Percentiles rank a stretch among this genome's conserved stretches.
Evolutionary conservation across 2,329 filamentous ascomycete genomes (phyloP).

Genomic region (Scedosporium boydii): DNA sequence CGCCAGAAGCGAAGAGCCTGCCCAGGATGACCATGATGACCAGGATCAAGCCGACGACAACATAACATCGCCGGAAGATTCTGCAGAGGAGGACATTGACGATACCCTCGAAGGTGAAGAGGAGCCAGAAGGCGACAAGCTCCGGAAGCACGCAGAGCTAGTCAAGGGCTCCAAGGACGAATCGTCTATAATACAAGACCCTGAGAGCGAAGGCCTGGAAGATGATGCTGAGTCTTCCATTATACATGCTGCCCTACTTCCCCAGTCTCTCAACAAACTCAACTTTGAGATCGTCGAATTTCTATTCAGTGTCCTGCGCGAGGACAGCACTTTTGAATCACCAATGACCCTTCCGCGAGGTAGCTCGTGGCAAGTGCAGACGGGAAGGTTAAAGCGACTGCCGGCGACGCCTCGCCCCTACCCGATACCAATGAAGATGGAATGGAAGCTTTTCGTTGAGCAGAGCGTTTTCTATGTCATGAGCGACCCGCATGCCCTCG

Average conservation of each 20-base stretch:
- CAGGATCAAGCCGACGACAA: not conserved
- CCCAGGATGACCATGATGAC: not conserved
- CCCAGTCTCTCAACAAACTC: constrained; percentile 47
- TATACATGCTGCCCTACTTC: constrained; percentile 23
- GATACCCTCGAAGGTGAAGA: constrained; percentile 12
- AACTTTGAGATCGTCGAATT: constrained; percentile 49
- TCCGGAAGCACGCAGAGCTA: not conserved
- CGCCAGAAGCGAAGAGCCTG: not conserved
- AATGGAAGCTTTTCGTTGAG: constrained; percentile 53
- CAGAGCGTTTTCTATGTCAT: constrained; percentile 57
- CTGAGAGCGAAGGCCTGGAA: not conserved
- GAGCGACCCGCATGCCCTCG: constrained; percentile 43
- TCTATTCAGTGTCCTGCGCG: constrained; percentile 49
- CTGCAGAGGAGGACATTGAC: constrained; percentile 11
- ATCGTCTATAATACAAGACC: not conserved
- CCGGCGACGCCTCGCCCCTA: constrained; percentile 12
- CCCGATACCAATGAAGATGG: constrained; percentile 23
- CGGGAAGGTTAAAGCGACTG: constrained; percentile 5
- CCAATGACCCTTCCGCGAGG: constrained; percentile 12
- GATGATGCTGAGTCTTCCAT: not conserved
- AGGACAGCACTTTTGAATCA: constrained; percentile 43
- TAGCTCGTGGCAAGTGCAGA: constrained; percentile 4
- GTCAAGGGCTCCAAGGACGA: not conserved
- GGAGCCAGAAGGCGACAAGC: constrained; percentile 4
- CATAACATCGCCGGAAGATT: not conserved